These are phyloP conservation scores for Mortierella sp. DNA, from an alignment of 371 early-diverging fungal genomes.

Conservation along the genomic window DNA sequence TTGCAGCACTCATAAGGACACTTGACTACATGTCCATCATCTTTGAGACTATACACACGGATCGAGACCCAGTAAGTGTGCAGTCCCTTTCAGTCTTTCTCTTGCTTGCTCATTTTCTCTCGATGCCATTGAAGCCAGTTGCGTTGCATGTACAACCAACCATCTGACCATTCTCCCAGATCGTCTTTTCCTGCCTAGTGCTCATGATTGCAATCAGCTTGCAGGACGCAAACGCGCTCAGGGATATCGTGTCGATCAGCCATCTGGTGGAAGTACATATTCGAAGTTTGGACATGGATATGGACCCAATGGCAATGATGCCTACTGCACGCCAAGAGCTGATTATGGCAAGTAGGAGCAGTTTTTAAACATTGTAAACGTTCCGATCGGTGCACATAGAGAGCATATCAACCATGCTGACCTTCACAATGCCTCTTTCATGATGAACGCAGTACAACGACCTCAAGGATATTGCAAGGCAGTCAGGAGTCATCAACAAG, in stretches of 20 bases:
- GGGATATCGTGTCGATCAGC: slow-evolving; percentile 11
- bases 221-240: background rate
- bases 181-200: slow-evolving; percentile 33
- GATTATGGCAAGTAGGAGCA: slow-evolving; percentile 15
- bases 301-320: slow-evolving; percentile 40
- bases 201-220: slow-evolving; percentile 42
- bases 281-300: slow-evolving; percentile 19
- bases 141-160: no score
- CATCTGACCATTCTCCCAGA: slow-evolving; percentile 9
- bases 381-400: background rate
- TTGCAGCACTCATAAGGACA: slow-evolving; percentile 15
- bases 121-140: background rate
- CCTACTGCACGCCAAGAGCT: slow-evolving; percentile 30
- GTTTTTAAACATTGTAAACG: background rate
- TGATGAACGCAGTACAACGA: slow-evolving; percentile 29
- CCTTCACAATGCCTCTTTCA: background rate
- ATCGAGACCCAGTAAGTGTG: slow-evolving; percentile 36
- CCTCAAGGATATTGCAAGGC: slow-evolving; percentile 35
- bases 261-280: slow-evolving; percentile 24
- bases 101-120: no score
- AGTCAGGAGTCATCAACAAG: slow-evolving; percentile 40
- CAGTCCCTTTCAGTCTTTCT: no score
- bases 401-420: background rate
- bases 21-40: slow-evolving; percentile 33
- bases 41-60: slow-evolving; percentile 26